Base-by-base conservation (phyloP, 176 grass and related monocot species). In the Oryza meridionalis region DNA sequence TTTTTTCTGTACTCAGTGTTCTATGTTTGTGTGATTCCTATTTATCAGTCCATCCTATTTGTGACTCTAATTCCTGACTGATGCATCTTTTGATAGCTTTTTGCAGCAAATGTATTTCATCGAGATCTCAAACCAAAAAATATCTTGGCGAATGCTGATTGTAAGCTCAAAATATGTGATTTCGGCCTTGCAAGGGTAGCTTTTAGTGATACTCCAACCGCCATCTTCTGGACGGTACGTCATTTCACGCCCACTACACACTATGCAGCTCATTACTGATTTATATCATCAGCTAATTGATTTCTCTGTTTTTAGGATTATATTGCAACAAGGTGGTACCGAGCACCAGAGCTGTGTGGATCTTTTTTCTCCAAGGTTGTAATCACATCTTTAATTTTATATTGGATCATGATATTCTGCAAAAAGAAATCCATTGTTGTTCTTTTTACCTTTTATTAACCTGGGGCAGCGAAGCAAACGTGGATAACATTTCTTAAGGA, bases 91-190 rank as follows among this genome's bases (percentile, higher is more conserved):
- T 51, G 83, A 76, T 87, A 88, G 77, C 75, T 86, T 90, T 76
- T 79, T 91, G 84, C 91, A 89, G 96, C 96, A 82, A 98, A 94
- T 82, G 96, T 98, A 72, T 98, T 94, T 79, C 96, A 98, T 88
- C 90, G 96, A 70, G 96, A 98, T 88, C 90, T 98, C 67, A 98
- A 98, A 82, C 96, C 96, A 26, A 98, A 98, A 78, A 98, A 98
- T 72, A 98, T 98, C 35, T 84, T 98, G 79, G 96, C 96, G 13
- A 98, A 98, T 90, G 87, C 96, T 72, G 93, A 98, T 88, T 98
- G 96, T 80, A 98, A 98, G 87, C 93, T 98, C 75, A 98, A 98
- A 87, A 98, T 98, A 86, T 98, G 96, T 25, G 96, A 98, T 77
- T 98, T 98, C 71, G 96, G 96, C 67, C 77, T 98, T 58, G 96